phyloP scores from a whole-genome alignment of 192 early-diverging fungal species.

The Geranomyces michiganensis region DNA sequence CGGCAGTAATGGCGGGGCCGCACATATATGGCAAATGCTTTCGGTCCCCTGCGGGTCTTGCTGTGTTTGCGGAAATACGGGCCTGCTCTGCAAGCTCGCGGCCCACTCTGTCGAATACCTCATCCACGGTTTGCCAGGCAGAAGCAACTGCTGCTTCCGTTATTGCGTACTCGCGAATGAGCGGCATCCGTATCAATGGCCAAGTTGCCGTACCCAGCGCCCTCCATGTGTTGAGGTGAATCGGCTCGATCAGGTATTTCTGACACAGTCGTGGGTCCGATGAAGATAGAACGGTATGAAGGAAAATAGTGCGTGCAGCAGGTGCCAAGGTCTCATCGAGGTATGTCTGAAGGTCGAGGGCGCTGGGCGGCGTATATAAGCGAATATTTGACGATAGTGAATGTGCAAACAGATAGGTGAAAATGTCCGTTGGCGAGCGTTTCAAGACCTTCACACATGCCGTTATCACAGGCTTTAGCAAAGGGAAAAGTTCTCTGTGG shows the following conservation, averaged over 20 bases:
- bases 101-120: slow-evolving; percentile 30
- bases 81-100: slow-evolving; percentile 20
- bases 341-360: slow-evolving; percentile 43
- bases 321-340: slow-evolving; percentile 36
- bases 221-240: slow-evolving; percentile 40
- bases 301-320: slow-evolving; percentile 43
- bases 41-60: neutral
- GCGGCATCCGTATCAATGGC: slow-evolving; percentile 31
- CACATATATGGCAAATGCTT: slow-evolving; percentile 29
- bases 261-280: slow-evolving; percentile 1
- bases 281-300: slow-evolving; percentile 23
- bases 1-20: slow-evolving; percentile 42
- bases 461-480: too few relatives aligned
- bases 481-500: too few relatives aligned
- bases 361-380: slow-evolving; percentile 36
- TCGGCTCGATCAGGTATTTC: slow-evolving; percentile 33
- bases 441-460: slow-evolving; percentile 40
- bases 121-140: slow-evolving; percentile 38
- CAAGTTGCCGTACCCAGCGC: slow-evolving; percentile 22
- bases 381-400: slow-evolving; percentile 47
- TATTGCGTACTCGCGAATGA: slow-evolving; percentile 16
- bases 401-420: slow-evolving; percentile 51
- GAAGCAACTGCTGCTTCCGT: neutral
- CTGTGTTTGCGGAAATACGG: neutral
- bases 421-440: slow-evolving; percentile 44